Conservation (phyloP, 2,329 filamentous ascomycete genomes). For the Myotisia sp. region DNA sequence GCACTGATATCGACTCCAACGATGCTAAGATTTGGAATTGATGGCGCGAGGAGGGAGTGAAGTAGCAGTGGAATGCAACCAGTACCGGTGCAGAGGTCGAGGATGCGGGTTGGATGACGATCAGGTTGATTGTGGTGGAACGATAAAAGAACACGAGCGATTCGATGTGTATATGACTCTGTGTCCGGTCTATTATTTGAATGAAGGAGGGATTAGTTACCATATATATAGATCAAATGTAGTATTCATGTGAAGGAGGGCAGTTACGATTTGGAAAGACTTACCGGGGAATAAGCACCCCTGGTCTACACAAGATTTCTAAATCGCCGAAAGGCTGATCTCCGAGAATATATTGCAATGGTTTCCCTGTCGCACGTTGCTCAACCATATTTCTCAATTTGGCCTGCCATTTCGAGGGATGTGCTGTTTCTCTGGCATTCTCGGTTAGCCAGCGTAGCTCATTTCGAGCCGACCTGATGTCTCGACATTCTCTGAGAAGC, state of each 20-base stretch:
- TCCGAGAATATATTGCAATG: constrained; percentile 80
- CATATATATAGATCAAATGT: neutral
- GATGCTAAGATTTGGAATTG: constrained; percentile 35
- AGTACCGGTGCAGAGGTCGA: constrained; percentile 83
- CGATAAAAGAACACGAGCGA: constrained; percentile 35
- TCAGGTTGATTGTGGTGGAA: constrained; percentile 4
- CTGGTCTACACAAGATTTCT: constrained; percentile 59
- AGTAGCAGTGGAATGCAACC: constrained; percentile 78
- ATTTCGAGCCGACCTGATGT: constrained; percentile 30
- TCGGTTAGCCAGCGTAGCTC: constrained; percentile 36
- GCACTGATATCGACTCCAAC: constrained; percentile 60
- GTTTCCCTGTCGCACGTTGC: constrained; percentile 47
- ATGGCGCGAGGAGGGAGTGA: constrained; percentile 42
- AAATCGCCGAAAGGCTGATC: constrained; percentile 76
- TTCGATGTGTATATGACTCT: constrained; percentile 49
- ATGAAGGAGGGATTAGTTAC: neutral
- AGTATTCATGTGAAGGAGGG: neutral
- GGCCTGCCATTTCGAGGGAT: neutral
- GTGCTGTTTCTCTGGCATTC: constrained; percentile 16
- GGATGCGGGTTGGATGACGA: constrained; percentile 42
- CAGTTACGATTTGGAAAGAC: neutral
- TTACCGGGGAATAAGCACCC: constrained; percentile 70
- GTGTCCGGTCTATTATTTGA: constrained; percentile 44
- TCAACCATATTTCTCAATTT: constrained; percentile 25
- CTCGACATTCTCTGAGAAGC: constrained; percentile 32